Conservation (phyloP, 805 yeast species). For the Saccharomyces kudriavzevii region DNA sequence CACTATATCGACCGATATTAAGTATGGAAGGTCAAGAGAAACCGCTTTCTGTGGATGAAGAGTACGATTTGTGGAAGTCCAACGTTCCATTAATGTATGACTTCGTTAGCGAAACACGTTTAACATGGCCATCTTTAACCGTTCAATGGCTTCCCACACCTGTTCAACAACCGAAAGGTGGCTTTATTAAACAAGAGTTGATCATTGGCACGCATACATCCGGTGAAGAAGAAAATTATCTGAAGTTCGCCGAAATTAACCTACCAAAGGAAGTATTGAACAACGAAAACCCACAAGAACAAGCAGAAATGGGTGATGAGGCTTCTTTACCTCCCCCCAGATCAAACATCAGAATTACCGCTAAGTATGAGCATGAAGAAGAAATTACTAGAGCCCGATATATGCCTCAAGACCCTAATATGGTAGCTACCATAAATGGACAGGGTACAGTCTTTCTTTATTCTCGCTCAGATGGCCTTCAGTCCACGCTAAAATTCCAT, state of each 20-base stretch:
- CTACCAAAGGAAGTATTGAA: conserved; percentile 40
- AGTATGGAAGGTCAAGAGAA: conserved; percentile 7
- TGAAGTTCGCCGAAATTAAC: conserved; percentile 57
- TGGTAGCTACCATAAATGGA: conserved; percentile 63
- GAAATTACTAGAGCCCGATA: conserved; percentile 70
- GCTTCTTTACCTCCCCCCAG: conserved; percentile 8
- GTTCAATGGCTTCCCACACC: conserved; percentile 61
- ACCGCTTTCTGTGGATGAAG: conserved; percentile 37
- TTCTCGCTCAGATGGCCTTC: conserved; percentile 29
- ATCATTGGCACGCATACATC: conserved; percentile 69
- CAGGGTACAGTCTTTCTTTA: conserved; percentile 53
- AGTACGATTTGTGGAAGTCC: conserved; percentile 72
- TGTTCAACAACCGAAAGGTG: conserved; percentile 11
- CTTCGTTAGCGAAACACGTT: conserved; percentile 69
- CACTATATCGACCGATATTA: not conserved
- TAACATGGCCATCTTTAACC: conserved; percentile 77
- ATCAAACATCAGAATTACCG: conserved; percentile 50
- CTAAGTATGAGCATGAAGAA: conserved; percentile 51
- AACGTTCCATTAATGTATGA: conserved; percentile 79
- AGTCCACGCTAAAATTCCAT: conserved; percentile 41
- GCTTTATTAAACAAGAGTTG: conserved; percentile 39
- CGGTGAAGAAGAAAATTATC: conserved; percentile 55
- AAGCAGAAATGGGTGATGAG: conserved; percentile 22
- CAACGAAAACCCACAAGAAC: conserved; percentile 19
- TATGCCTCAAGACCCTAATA: conserved; percentile 50